A percentile compares a stretch with the other conserved stretches of the same genome.
Evolutionary conservation across 345 rosid species (phyloP).

Genomic region (Aquilaria yunnanensis): DNA sequence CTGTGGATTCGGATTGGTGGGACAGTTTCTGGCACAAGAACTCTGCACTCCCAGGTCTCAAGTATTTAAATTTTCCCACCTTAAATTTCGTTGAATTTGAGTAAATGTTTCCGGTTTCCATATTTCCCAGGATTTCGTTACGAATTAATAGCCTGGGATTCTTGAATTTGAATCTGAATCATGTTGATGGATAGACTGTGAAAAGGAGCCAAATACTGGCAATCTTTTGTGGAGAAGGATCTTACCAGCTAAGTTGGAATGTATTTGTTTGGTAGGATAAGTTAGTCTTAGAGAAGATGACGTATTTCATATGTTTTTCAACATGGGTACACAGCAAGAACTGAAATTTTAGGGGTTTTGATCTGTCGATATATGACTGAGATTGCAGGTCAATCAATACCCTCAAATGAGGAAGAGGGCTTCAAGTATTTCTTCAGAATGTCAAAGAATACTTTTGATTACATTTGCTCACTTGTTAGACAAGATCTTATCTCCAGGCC

Average conservation of each 20-base stretch:
- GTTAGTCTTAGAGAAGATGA: no score
- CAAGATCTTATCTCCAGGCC: conserved; percentile 91
- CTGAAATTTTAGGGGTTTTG: conserved; percentile 3
- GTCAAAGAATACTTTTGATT: conserved; percentile 74
- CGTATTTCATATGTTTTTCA: no score
- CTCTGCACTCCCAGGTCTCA: conserved; percentile 55
- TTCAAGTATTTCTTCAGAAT: conserved; percentile 88
- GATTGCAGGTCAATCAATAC: conserved; percentile 33
- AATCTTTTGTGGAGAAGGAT: no score
- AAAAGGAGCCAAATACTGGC: no score
- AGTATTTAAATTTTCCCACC: background rate
- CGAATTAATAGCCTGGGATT: no score
- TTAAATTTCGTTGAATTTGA: no score
- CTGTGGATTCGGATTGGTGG: conserved; percentile 93
- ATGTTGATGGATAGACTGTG: no score
- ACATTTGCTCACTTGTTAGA: conserved; percentile 81
- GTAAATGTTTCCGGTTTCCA: no score
- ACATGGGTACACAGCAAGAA: background rate
- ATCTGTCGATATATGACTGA: conserved; percentile 11
- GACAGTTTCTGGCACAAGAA: conserved; percentile 70
- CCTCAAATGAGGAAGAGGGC: conserved; percentile 69
- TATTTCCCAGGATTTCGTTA: no score
- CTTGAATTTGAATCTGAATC: no score
- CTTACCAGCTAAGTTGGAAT: no score
- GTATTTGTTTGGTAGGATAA: no score